Percentiles rank a stretch among this genome's conserved stretches.
Conservation (phyloP, 352 stramenopile genomes). For the Globisporangium echinulatum region DNA sequence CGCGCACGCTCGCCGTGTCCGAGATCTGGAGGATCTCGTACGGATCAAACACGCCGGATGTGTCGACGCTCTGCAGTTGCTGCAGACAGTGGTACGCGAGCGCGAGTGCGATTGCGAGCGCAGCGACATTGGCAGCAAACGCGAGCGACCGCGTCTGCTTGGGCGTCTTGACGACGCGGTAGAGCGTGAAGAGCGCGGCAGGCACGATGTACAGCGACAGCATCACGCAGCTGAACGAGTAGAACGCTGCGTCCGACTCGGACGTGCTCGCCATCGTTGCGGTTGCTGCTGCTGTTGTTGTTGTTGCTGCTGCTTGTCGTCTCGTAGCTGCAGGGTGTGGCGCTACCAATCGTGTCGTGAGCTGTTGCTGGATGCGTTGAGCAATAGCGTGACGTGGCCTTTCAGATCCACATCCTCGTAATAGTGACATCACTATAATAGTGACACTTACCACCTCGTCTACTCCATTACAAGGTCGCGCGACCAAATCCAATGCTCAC, state of each 20-base stretch:
- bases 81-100: conserved; percentile 45
- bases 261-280: conserved; percentile 26
- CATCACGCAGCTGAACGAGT: conserved; percentile 80
- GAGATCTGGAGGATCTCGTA: conserved; percentile 80
- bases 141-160: conserved; percentile 37
- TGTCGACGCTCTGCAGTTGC: conserved; percentile 65
- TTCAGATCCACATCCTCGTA: too few species aligned
- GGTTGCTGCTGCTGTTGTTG: too few species aligned
- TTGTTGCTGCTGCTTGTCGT: too few species aligned
- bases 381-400: background rate
- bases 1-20: conserved; percentile 34
- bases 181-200: conserved; percentile 42
- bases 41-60: conserved; percentile 74
- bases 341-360: conserved; percentile 3
- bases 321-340: background rate
- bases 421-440: too few species aligned
- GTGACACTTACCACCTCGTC: too few species aligned
- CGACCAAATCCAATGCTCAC: too few species aligned
- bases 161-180: conserved; percentile 36
- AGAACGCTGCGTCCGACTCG: conserved; percentile 74
- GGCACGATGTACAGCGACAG: conserved; percentile 74
- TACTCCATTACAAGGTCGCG: too few species aligned
- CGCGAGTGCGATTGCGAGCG: conserved; percentile 39
- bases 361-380: background rate
- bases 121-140: conserved; percentile 42